Conservation (phyloP, 75 land plant genomes). For the Cupressus sempervirens region DNA sequence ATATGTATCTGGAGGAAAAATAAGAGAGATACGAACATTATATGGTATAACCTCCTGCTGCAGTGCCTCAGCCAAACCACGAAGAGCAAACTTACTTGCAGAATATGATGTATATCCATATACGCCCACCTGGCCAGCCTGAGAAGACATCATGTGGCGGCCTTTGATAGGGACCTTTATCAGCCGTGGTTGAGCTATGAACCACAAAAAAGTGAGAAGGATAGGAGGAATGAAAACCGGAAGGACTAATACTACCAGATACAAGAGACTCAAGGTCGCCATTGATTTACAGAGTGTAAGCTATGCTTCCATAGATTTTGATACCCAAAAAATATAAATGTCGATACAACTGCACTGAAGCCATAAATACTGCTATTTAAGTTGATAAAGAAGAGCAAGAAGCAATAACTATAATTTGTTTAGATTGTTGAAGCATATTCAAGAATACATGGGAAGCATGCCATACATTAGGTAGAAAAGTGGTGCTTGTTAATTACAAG, state of each 20-base stretch:
- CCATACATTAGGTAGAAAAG: conserved; percentile 23
- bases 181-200: conserved; percentile 35
- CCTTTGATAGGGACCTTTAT: conserved; percentile 39
- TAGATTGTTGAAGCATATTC: conserved; percentile 40
- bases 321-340: too few species aligned
- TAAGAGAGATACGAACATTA: conserved; percentile 66
- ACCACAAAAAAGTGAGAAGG: background rate
- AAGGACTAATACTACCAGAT: background rate
- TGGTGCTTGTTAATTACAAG: conserved; percentile 39
- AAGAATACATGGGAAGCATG: conserved; percentile 14
- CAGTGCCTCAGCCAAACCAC: conserved; percentile 73
- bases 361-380: too few species aligned
- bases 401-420: too few species aligned
- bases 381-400: too few species aligned
- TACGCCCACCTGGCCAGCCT: conserved; percentile 87
- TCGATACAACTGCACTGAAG: too few species aligned
- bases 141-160: conserved; percentile 64
- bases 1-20: conserved; percentile 92
- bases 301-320: background rate
- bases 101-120: conserved; percentile 89
- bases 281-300: background rate
- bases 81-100: conserved; percentile 76
- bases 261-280: background rate
- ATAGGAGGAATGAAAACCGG: background rate
- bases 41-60: conserved; percentile 73